These are phyloP conservation scores for Zasmidium citrigriseum DNA, from an alignment of 2,329 filamentous ascomycete genomes.

Conservation along the genomic window DNA sequence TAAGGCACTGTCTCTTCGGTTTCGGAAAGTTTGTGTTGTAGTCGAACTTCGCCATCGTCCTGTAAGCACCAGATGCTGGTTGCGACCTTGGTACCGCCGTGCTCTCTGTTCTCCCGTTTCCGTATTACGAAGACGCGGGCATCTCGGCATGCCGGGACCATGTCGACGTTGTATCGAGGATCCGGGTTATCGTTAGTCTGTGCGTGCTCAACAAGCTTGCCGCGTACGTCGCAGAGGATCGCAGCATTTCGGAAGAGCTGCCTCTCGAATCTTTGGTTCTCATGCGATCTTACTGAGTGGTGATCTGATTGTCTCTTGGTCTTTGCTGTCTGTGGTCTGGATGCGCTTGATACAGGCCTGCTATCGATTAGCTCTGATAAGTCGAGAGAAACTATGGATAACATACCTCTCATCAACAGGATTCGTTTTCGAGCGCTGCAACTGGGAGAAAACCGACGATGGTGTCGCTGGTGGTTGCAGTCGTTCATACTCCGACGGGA, in stretches of 20 bases:
- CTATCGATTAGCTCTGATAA: background rate
- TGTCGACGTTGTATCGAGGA: conserved; percentile 41
- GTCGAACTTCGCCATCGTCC: conserved; percentile 43
- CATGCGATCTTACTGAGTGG: conserved; percentile 2
- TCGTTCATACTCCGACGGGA: conserved; percentile 9
- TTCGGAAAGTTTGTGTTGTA: conserved; percentile 47
- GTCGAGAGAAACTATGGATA: background rate
- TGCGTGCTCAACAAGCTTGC: conserved; percentile 44
- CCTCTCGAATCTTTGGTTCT: conserved; percentile 38
- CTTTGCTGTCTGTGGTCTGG: conserved; percentile 12
- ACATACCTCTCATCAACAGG: background rate
- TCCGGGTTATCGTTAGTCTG: conserved; percentile 37
- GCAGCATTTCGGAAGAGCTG: conserved; percentile 46
- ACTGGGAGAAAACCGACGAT: conserved; percentile 13
- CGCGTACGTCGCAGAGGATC: conserved; percentile 47
- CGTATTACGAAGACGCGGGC: conserved; percentile 47
- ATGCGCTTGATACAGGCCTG: background rate
- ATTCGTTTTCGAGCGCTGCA: conserved; percentile 14
- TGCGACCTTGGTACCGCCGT: conserved; percentile 39
- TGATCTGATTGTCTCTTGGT: conserved; percentile 7
- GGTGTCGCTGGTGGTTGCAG: conserved; percentile 18
- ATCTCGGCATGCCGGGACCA: conserved; percentile 40
- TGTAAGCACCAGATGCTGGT: conserved; percentile 50
- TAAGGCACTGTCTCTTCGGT: conserved; percentile 46
- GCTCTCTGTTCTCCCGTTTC: conserved; percentile 41